Evolutionary conservation across 192 early-diverging fungal species (phyloP).

Genomic region (Backusella tarrabulga): DNA sequence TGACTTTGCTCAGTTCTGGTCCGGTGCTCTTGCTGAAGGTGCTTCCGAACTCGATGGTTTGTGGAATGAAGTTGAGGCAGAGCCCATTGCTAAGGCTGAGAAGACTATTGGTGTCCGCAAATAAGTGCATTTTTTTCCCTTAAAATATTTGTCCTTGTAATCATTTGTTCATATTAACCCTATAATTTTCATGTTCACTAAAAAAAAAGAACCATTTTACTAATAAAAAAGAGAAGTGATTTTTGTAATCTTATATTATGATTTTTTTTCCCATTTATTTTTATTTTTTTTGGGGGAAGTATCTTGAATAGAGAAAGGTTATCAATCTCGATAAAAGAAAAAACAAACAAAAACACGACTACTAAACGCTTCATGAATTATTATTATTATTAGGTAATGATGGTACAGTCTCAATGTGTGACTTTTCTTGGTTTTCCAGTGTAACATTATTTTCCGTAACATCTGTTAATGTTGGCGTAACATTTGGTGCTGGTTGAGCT

Average conservation of each 20-base stretch:
- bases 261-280: neutral
- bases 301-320: neutral
- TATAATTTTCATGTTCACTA: neutral
- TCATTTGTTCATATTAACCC: neutral
- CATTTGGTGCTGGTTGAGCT: neutral
- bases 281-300: neutral
- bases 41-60: slow-evolving; percentile 14
- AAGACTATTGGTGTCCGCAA: slow-evolving; percentile 13
- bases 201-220: neutral
- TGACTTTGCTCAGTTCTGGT: slow-evolving; percentile 19
- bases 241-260: neutral
- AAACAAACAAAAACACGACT: neutral
- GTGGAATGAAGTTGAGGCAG: slow-evolving; percentile 12
- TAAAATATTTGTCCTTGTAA: neutral
- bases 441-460: neutral
- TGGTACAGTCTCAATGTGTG: neutral
- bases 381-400: neutral
- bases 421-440: neutral
- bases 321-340: neutral
- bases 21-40: slow-evolving; percentile 13
- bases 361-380: neutral
- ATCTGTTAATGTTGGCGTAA: neutral
- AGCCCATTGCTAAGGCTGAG: slow-evolving; percentile 16
- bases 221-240: neutral
- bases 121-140: neutral